A percentile compares a stretch with the other conserved stretches of the same genome.
Evolutionary conservation across 2,329 filamentous ascomycete species (phyloP).

Genomic region (Claviceps sorghi): DNA sequence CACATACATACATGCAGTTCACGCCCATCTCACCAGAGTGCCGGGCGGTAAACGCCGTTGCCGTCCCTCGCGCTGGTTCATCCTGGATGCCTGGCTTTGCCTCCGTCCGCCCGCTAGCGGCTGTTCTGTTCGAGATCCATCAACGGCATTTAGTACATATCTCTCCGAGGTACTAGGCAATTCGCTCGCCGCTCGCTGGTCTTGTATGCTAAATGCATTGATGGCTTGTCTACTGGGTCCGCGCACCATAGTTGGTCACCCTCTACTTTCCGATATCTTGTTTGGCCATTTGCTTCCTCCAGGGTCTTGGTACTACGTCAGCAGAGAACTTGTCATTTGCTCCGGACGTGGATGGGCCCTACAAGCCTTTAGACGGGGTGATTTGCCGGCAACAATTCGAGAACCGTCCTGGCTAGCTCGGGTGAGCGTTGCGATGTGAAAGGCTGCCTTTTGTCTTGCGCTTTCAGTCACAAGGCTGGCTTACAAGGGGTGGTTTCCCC

Average conservation of each 20-base stretch:
- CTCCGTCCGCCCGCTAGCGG: neutral
- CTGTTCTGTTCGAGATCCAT: neutral
- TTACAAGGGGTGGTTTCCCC: slow-evolving; percentile 1
- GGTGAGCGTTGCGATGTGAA: slow-evolving; percentile 1
- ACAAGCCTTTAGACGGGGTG: neutral
- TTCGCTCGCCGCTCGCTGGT: neutral
- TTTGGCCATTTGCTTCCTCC: neutral
- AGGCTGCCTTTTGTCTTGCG: neutral
- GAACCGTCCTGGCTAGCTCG: neutral
- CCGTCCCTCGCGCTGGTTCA: neutral
- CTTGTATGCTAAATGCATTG: neutral
- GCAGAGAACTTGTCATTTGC: neutral
- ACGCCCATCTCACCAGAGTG: neutral
- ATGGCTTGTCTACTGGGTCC: neutral
- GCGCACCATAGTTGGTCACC: neutral
- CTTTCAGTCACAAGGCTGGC: neutral
- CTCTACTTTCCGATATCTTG: neutral
- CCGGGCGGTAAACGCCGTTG: neutral
- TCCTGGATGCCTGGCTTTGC: neutral
- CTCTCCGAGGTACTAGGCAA: neutral
- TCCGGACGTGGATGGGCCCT: neutral
- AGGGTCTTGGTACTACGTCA: neutral
- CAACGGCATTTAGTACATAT: neutral
- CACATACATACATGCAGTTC: neutral
- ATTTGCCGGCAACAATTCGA: neutral